Evolutionary conservation across 75 land plant genomes (phyloP).

Genomic region (Ceratopteris richardii): DNA sequence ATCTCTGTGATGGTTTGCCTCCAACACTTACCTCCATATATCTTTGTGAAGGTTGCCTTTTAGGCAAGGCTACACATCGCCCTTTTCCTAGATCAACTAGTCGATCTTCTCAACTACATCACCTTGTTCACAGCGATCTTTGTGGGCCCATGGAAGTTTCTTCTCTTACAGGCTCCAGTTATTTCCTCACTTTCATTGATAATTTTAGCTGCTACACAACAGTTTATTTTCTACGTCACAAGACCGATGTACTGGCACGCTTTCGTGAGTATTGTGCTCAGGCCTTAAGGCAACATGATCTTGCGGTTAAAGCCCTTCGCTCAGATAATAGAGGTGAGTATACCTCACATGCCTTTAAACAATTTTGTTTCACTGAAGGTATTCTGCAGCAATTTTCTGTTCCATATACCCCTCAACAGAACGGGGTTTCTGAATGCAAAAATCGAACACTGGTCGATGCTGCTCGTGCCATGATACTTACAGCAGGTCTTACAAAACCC

Average conservation of each 20-base stretch:
- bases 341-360: not conserved
- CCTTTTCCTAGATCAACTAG: not conserved
- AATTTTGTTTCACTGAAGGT: conserved; percentile 1
- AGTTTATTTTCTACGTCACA: conserved; percentile 14
- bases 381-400: not conserved
- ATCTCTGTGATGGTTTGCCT: not conserved
- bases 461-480: not conserved
- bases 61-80: not conserved
- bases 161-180: not conserved
- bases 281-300: conserved; percentile 5
- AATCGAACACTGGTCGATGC: not conserved
- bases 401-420: conserved; percentile 3
- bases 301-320: not conserved
- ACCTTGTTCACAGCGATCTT: conserved; percentile 10
- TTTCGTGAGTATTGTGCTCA: conserved; percentile 12
- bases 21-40: not conserved
- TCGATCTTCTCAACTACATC: not conserved
- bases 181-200: conserved; percentile 17
- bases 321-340: conserved; percentile 6
- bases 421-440: conserved; percentile 1
- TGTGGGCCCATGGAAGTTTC: conserved; percentile 14
- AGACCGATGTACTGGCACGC: conserved; percentile 3
- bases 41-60: conserved; percentile 2
- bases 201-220: conserved; percentile 11
- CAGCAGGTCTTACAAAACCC: not conserved